A percentile compares a stretch with the other conserved stretches of the same genome.
Conservation (phyloP, 306 rosid species). For the Quercus dentata region DNA sequence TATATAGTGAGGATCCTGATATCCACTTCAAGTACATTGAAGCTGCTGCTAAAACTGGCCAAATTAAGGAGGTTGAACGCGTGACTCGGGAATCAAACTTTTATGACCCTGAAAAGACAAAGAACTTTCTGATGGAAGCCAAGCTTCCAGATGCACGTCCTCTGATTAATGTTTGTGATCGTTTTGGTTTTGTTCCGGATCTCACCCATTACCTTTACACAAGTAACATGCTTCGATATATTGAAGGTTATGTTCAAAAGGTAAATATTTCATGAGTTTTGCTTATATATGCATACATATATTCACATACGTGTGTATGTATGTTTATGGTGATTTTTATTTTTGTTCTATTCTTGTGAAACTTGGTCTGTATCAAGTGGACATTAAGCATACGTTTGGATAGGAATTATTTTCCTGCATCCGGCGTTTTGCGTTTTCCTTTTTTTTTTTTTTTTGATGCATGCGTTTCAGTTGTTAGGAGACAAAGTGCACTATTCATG, state of each 20-base stretch:
- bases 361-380: neutral
- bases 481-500: too few relatives aligned
- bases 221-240: slow-evolving; percentile 97
- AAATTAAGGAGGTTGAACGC: slow-evolving; percentile 97
- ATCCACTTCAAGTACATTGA: slow-evolving; percentile 98
- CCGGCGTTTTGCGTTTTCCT: too few relatives aligned
- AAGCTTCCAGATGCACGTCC: slow-evolving; percentile 99
- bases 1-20: slow-evolving; percentile 85
- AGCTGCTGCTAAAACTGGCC: slow-evolving; percentile 99
- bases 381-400: neutral
- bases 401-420: too few relatives aligned
- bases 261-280: slow-evolving; percentile 66
- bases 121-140: slow-evolving; percentile 98
- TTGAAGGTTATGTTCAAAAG: slow-evolving; percentile 99
- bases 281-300: neutral
- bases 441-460: too few relatives aligned
- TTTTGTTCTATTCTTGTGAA: slow-evolving; percentile 1
- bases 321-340: neutral
- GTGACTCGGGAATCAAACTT: slow-evolving; percentile 98
- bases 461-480: too few relatives aligned
- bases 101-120: slow-evolving; percentile 93
- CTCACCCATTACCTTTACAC: slow-evolving; percentile 94
- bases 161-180: slow-evolving; percentile 94
- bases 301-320: too few relatives aligned
- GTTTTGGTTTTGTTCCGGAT: slow-evolving; percentile 99